These are phyloP conservation scores for Penicillium sp. DNA, from an alignment of 2,329 filamentous ascomycete genomes.

Conservation along the genomic window DNA sequence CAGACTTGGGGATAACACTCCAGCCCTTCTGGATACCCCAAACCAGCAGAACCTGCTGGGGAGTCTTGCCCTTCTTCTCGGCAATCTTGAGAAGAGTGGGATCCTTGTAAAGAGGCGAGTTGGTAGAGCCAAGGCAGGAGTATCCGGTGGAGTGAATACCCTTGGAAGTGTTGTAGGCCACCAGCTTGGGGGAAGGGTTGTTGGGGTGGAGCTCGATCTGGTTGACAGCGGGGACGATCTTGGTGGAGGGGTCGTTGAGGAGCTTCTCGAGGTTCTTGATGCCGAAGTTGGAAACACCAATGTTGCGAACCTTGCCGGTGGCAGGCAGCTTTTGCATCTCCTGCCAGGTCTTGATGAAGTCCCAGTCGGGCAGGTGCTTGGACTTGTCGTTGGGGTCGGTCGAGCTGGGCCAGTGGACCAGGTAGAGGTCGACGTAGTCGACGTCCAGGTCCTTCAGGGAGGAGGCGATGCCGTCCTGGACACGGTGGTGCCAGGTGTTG, in stretches of 20 bases:
- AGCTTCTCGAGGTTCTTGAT: conserved; percentile 76
- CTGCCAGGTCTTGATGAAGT: conserved; percentile 72
- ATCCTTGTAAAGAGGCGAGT: conserved; percentile 53
- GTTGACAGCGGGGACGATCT: conserved; percentile 50
- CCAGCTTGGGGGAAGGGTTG: conserved; percentile 64
- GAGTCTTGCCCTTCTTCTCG: conserved; percentile 53
- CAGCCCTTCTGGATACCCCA: conserved; percentile 80
- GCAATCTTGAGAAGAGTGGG: conserved; percentile 49
- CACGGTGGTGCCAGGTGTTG: conserved; percentile 61
- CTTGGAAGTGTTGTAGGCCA: conserved; percentile 50
- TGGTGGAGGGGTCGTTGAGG: conserved; percentile 59
- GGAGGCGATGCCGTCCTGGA: conserved; percentile 58
- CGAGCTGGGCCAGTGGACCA: conserved; percentile 63
- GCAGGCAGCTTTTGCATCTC: conserved; percentile 44
- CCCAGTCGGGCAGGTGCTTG: conserved; percentile 71
- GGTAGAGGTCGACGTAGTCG: conserved; percentile 68
- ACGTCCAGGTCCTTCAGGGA: conserved; percentile 61
- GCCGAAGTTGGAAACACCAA: conserved; percentile 82
- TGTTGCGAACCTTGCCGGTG: conserved; percentile 65
- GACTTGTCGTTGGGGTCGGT: conserved; percentile 48
- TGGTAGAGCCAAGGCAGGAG: conserved; percentile 53
- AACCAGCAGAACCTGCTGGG: conserved; percentile 54
- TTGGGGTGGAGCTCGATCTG: conserved; percentile 56
- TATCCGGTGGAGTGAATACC: conserved; percentile 55
- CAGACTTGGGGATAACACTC: conserved; percentile 81